These are phyloP conservation scores for Colletotrichum truncatum DNA, from an alignment of 2,329 filamentous ascomycete species.

Conservation along the genomic window DNA sequence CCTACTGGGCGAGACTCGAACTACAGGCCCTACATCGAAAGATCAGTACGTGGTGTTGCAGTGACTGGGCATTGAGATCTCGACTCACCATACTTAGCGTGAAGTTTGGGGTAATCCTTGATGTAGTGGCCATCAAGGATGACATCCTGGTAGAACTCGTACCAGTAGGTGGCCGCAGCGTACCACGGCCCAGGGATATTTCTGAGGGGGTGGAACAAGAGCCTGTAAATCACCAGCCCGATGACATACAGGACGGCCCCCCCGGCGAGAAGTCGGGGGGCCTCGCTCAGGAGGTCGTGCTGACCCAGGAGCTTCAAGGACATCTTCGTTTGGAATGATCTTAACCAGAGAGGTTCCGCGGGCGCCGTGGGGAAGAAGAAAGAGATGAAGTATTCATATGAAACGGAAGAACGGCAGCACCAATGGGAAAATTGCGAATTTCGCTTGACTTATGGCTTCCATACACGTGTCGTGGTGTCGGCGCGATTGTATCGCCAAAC, in stretches of 20 bases:
- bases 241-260: not conserved
- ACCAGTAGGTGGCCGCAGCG: conserved; percentile 35
- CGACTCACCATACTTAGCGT: conserved; percentile 11
- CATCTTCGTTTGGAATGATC: not conserved
- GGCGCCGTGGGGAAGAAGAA: not conserved
- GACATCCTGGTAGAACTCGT: conserved; percentile 37
- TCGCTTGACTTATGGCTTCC: not conserved
- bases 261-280: not conserved
- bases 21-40: not conserved
- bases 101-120: conserved; percentile 8
- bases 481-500: not conserved
- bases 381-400: not conserved
- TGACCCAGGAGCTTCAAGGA: not conserved
- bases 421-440: not conserved
- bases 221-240: conserved; percentile 33
- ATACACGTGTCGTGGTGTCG: not conserved
- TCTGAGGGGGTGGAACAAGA: conserved; percentile 40
- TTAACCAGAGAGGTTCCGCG: not conserved
- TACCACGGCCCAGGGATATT: conserved; percentile 40
- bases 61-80: not conserved
- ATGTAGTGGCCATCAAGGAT: conserved; percentile 13
- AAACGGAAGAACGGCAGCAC: not conserved
- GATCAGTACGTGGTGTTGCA: not conserved
- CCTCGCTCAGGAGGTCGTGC: not conserved
- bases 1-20: conserved; percentile 4